Evolutionary conservation across 768 basidiomycete genomes (phyloP), one percentile per base, ranked within the genome.

Genomic region (Russula sp.): DNA sequence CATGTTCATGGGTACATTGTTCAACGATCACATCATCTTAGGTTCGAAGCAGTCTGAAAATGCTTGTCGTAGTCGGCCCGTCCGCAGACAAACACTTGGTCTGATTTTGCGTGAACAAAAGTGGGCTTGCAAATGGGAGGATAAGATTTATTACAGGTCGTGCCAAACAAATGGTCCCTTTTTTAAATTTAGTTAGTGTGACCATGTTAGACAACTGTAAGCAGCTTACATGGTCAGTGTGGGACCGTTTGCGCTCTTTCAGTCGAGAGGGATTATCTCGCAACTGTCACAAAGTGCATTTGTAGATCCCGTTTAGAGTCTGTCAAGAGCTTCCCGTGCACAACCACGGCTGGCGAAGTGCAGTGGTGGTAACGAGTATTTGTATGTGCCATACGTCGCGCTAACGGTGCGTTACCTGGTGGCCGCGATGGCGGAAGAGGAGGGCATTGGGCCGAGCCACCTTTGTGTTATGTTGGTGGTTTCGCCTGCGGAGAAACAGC

Each of bases 11-110:
- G 10, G 76, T 69, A 69, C 95, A 98, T 93, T 97, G 64, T 4
- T 13, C 35, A 22, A 43, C 2, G 18, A 16, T 32, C 2, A 36
- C 13, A 51, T 38, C 8, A 25, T 25, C 78, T 83, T 9, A 96
- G 78, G 67, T 97, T 93, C 63, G 97, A 93, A 3, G 80, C 70
- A 0, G 94, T 98, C 96, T 96, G 98, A 72, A 98, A 98, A 9
- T 85, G 81, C 73, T 95, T 98, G 22, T 70, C 78, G 71, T 96
- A 99, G 11, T 75, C 79, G 0, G 74, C 69, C 60, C 82, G 75
- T 3, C 76, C 70, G 70, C 97, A 99, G 5, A 67, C 73, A 60
- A 88, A 84, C 1, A 87, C 86, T 58, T 83, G 78, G 13, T 82
- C 81, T 2, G 84, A 85, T 20, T 83, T 78, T 0, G 74, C 98